Percentiles rank a stretch among this genome's conserved stretches.
Conservation (phyloP, 495 filamentous ascomycete genomes). For the Rusavskia elegans region DNA sequence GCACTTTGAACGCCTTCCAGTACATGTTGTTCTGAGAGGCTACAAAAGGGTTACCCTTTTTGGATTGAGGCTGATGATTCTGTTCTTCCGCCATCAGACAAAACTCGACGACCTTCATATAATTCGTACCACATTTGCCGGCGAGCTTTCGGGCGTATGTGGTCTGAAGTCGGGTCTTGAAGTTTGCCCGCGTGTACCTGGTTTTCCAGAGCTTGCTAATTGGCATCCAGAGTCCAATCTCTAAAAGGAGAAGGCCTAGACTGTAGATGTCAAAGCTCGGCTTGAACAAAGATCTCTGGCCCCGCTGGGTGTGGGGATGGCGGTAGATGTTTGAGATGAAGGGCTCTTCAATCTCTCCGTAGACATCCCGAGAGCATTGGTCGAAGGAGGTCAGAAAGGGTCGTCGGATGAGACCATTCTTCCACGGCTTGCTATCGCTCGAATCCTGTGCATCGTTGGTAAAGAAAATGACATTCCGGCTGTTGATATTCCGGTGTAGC, state of each 20-base stretch:
- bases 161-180: constrained; percentile 45
- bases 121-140: constrained; percentile 58
- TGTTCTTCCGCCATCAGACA: constrained; percentile 61
- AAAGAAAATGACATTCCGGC: constrained; percentile 68
- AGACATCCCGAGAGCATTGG: constrained; percentile 54
- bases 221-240: constrained; percentile 80
- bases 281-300: constrained; percentile 12
- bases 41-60: constrained; percentile 1
- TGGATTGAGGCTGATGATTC: neutral
- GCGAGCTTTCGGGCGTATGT: constrained; percentile 49
- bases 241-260: constrained; percentile 66
- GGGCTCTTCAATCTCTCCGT: constrained; percentile 26
- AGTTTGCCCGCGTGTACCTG: constrained; percentile 47
- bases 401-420: constrained; percentile 48
- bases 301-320: constrained; percentile 40
- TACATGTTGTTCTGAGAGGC: constrained; percentile 21
- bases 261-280: constrained; percentile 68
- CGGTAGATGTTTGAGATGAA: constrained; percentile 52
- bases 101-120: constrained; percentile 64
- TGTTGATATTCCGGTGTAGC: constrained; percentile 67
- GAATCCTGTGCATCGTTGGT: constrained; percentile 28
- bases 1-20: constrained; percentile 23
- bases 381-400: constrained; percentile 72
- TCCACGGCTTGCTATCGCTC: constrained; percentile 13
- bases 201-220: constrained; percentile 51